Percentiles rank a stretch among this genome's conserved stretches.
Evolutionary conservation across 345 rosid species (phyloP).

Genomic region (Corchorus olitorius): DNA sequence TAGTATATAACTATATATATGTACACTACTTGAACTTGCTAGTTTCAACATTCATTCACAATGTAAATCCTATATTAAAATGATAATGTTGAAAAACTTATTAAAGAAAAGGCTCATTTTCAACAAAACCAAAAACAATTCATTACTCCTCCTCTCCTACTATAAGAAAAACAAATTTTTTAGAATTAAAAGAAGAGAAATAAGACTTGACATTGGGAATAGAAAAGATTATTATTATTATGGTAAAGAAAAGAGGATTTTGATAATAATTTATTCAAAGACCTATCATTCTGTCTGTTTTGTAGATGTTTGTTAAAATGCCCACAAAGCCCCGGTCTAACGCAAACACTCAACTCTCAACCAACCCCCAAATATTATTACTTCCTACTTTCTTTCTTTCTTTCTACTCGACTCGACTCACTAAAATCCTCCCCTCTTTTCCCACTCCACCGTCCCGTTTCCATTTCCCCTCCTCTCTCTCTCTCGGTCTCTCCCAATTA

Average conservation of each 20-base stretch:
- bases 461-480: no score
- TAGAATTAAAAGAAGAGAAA: not conserved
- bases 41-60: no score
- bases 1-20: no score
- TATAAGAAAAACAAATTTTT: not conserved
- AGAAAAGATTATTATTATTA: not conserved
- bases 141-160: no score
- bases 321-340: conserved; percentile 3
- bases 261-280: not conserved
- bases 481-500: not conserved
- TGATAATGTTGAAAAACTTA: no score
- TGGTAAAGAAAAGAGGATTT: not conserved
- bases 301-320: conserved; percentile 25
- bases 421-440: not conserved
- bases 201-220: not conserved
- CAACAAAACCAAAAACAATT: no score
- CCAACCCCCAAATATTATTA: not conserved
- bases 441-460: conserved; percentile 22
- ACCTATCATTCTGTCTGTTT: conserved; percentile 18
- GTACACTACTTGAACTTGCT: no score
- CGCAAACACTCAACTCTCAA: conserved; percentile 9
- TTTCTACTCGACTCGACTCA: no score
- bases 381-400: no score
- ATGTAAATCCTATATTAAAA: no score
- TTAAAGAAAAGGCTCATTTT: no score